Base-by-base conservation (phyloP, 352 stramenopile genomes). In the Globisporangium barbulae region DNA sequence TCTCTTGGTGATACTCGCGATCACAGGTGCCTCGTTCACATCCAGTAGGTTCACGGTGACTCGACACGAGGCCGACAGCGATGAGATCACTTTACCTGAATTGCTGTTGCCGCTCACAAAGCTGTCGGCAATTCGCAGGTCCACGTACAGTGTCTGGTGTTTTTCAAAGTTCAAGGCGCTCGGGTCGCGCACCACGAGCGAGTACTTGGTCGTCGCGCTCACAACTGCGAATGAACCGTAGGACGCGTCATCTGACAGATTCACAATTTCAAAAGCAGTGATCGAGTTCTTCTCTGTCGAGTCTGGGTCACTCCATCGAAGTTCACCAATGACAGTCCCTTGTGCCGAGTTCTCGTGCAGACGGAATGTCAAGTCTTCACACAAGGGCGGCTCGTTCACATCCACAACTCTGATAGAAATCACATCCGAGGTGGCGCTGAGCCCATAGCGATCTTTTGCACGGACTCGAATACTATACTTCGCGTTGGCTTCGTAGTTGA, bases 231-330 rank as follows among this genome's bases (percentile, higher is more conserved):
- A 58, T 7, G 59, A 6, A 3, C 59, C 59, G 35, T 69, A 65
- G 5, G 21, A 48, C 28, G 25, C 7, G 35, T 79, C 59, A 22
- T 55, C 54, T 12, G 54, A 19, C 22, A 56, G 30, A 13, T 56
- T 68, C 6, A 70, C 52, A n/a, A 85, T 71, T 41, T 85, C 77
- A 62, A 87, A 89, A 0, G 68, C 53, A 0, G 67, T 74, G 25
- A 89, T 85, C 17, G 48, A 63, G 53, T 87, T 89, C 59, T 72
- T 77, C 13, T 8, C 56, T 0, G 25, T 0, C 2, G 69, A 53
- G 67, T 89, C 79, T 0, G 66, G 65, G 60, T 89, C 77, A 2
- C 7, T 70, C 79, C 79, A 89, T 13, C 50, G 3, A 8, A 89
- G 59, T 2, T 50, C 35, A 0, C 69, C 70, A 49, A 89, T 68